Evolutionary conservation across 257 asterid species (phyloP).

Genomic region (Jaltomata sinuosa): DNA sequence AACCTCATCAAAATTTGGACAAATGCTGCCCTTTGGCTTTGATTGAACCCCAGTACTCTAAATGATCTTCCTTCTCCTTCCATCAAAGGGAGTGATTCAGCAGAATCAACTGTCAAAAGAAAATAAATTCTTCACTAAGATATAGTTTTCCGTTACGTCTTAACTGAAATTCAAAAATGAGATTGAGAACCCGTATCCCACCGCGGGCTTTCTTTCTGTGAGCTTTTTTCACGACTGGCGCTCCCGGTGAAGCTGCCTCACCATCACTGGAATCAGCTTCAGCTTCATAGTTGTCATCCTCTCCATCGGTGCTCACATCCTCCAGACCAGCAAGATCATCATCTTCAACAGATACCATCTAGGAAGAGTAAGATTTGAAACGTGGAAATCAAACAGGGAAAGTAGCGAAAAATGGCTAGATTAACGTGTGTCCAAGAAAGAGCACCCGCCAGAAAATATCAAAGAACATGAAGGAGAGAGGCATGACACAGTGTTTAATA

Average conservation of each 20-base stretch:
- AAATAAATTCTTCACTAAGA: neutral
- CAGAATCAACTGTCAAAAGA: slow-evolving; percentile 40
- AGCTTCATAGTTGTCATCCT: slow-evolving; percentile 93
- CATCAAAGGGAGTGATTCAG: slow-evolving; percentile 81
- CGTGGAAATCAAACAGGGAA: slow-evolving; percentile 3
- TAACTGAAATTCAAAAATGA: neutral
- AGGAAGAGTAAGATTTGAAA: slow-evolving; percentile 17
- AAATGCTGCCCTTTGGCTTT: slow-evolving; percentile 75
- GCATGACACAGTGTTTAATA: neutral
- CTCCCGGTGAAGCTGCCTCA: slow-evolving; percentile 64
- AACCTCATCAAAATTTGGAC: slow-evolving; percentile 59
- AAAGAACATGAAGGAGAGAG: neutral
- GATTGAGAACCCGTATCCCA: slow-evolving; percentile 22
- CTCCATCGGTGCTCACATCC: slow-evolving; percentile 92
- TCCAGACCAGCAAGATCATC: slow-evolving; percentile 97
- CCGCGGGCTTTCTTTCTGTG: slow-evolving; percentile 68
- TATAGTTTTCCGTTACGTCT: neutral
- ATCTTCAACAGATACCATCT: slow-evolving; percentile 96
- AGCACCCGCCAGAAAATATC: neutral
- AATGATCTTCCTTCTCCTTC: slow-evolving; percentile 94
- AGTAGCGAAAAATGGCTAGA: neutral
- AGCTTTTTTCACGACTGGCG: slow-evolving; percentile 49
- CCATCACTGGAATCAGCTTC: slow-evolving; percentile 88
- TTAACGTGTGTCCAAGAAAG: neutral
- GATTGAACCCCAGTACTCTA: slow-evolving; percentile 86